Percentiles rank a stretch among this genome's conserved stretches.
phyloP scores from a whole-genome alignment of 2,329 filamentous ascomycete genomes.

The Lithohypha guttulata region DNA sequence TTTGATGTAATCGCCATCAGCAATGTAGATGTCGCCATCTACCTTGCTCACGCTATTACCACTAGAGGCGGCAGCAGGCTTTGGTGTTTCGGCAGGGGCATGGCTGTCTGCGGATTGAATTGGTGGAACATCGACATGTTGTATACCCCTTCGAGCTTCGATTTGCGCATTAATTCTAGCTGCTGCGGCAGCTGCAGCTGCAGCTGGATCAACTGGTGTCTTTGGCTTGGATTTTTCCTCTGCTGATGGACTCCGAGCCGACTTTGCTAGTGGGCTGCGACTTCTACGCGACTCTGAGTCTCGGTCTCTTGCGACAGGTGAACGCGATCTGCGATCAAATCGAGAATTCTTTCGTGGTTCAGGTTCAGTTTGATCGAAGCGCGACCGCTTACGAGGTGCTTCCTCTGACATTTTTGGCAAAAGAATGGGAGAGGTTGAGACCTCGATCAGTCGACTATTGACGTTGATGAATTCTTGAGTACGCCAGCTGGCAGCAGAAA shows the following conservation, averaged over 20 bases:
- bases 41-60: constrained; percentile 47
- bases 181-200: constrained; percentile 79
- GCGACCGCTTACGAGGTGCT: constrained; percentile 58
- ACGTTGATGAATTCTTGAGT: not conserved
- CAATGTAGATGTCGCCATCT: constrained; percentile 83
- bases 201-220: constrained; percentile 60
- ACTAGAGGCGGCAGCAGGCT: constrained; percentile 38
- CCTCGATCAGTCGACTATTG: not conserved
- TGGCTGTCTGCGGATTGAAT: constrained; percentile 49
- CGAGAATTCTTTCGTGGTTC: constrained; percentile 66
- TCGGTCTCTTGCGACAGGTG: constrained; percentile 56
- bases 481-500: not conserved
- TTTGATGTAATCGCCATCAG: constrained; percentile 95
- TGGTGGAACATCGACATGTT: constrained; percentile 80
- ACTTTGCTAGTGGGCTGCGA: constrained; percentile 62
- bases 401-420: constrained; percentile 19
- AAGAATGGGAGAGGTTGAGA: not conserved
- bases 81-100: constrained; percentile 28
- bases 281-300: constrained; percentile 62
- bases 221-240: constrained; percentile 37
- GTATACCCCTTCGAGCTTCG: constrained; percentile 76
- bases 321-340: constrained; percentile 87
- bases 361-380: constrained; percentile 85
- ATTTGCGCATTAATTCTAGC: constrained; percentile 77
- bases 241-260: constrained; percentile 37